Conservation (phyloP, 78 protist genomes). For the Isochrysis galbana region DNA sequence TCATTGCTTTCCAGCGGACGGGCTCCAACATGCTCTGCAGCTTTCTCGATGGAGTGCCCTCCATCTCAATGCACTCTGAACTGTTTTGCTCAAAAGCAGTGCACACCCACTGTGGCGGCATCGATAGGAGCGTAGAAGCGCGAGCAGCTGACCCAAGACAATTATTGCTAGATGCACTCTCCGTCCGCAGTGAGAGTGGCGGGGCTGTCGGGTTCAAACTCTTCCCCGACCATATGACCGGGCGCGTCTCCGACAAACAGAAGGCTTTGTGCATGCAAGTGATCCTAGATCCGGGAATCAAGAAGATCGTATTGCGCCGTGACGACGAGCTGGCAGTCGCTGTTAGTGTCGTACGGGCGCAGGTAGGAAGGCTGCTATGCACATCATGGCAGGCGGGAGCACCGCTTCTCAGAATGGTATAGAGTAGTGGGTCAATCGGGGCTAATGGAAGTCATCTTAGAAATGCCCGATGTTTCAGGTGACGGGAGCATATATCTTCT, state of each 20-base stretch:
- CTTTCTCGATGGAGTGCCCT: background rate
- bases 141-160: background rate
- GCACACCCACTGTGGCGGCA: background rate
- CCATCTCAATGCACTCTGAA: conserved; percentile 23
- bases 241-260: background rate
- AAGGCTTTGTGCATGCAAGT: background rate
- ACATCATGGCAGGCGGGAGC: too few relatives aligned
- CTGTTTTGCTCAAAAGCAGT: background rate
- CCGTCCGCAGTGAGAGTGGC: background rate
- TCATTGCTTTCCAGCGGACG: conserved; percentile 17
- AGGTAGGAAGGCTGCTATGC: too few relatives aligned
- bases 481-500: background rate
- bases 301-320: conserved; percentile 8
- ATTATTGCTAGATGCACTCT: background rate
- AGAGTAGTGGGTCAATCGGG: too few relatives aligned
- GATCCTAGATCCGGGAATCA: background rate
- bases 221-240: conserved; percentile 33
- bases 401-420: too few relatives aligned
- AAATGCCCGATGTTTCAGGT: too few relatives aligned
- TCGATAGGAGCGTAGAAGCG: background rate
- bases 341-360: background rate
- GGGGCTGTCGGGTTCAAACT: conserved; percentile 37
- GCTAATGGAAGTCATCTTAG: too few relatives aligned
- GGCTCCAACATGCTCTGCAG: conserved; percentile 19
- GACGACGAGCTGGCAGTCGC: background rate